A percentile compares a stretch with the other conserved stretches of the same genome.
Conservation (phyloP, 805 yeast species). For the Lachancea sp. region DNA sequence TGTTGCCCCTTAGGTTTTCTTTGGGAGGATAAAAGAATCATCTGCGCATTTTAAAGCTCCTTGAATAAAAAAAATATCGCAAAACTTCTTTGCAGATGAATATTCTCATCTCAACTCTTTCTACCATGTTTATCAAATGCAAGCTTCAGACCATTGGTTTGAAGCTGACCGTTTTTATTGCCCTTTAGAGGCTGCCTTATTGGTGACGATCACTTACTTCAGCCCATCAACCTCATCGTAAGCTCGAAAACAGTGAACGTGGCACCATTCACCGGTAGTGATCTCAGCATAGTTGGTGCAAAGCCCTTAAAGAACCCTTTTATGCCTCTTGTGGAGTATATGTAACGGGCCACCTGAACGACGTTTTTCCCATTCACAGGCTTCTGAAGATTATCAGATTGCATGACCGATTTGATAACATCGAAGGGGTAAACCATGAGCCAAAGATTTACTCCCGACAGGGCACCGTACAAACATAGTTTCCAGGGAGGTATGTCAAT, state of each 20-base stretch:
- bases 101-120: too few relatives aligned
- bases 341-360: slow-evolving; percentile 49
- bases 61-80: too few relatives aligned
- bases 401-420: slow-evolving; percentile 83
- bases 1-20: too few relatives aligned
- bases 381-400: slow-evolving; percentile 55
- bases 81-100: too few relatives aligned
- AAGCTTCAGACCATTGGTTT: too few relatives aligned
- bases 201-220: not conserved
- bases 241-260: slow-evolving; percentile 91
- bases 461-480: slow-evolving; percentile 80
- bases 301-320: slow-evolving; percentile 87
- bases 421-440: slow-evolving; percentile 78
- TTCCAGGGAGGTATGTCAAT: slow-evolving; percentile 79
- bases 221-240: slow-evolving; percentile 57
- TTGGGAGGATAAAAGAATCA: too few relatives aligned
- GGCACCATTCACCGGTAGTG: slow-evolving; percentile 97
- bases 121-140: too few relatives aligned
- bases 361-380: slow-evolving; percentile 57
- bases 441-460: slow-evolving; percentile 90
- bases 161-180: too few relatives aligned
- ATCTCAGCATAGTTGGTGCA: slow-evolving; percentile 85
- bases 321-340: slow-evolving; percentile 54
- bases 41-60: too few relatives aligned
- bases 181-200: too few relatives aligned